phyloP scores from a whole-genome alignment of 345 rosid species.

The Geranium brycei region DNA sequence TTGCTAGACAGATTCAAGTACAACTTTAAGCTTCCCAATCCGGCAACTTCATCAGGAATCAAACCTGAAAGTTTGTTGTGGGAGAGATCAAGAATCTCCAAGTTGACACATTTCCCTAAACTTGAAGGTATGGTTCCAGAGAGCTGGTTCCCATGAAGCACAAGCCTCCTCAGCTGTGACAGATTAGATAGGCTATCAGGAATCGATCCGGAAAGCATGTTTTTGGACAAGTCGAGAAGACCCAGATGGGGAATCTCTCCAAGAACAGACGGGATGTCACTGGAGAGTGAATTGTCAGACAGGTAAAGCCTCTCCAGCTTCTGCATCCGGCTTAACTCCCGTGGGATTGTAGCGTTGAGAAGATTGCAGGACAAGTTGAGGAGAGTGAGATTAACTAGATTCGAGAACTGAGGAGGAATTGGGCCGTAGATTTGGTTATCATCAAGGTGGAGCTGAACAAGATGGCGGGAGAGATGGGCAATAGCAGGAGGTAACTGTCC shows the following conservation, averaged over 20 bases:
- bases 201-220: constrained; percentile 67
- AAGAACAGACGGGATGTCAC: constrained; percentile 59
- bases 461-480: constrained; percentile 44
- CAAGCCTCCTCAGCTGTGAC: constrained; percentile 57
- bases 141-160: constrained; percentile 47
- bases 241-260: constrained; percentile 70
- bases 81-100: constrained; percentile 88
- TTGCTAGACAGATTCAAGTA: constrained; percentile 80
- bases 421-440: constrained; percentile 58
- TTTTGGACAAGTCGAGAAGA: constrained; percentile 67
- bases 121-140: constrained; percentile 66
- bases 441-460: constrained; percentile 65
- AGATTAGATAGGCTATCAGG: constrained; percentile 72
- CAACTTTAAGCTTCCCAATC: constrained; percentile 63
- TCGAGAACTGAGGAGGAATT: constrained; percentile 69
- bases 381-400: constrained; percentile 59
- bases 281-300: constrained; percentile 57
- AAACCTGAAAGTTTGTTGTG: constrained; percentile 50
- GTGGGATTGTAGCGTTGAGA: constrained; percentile 59
- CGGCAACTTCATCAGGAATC: constrained; percentile 59
- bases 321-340: constrained; percentile 40
- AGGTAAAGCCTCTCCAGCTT: constrained; percentile 71
- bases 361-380: constrained; percentile 73
- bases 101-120: constrained; percentile 53
- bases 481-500: constrained; percentile 55